A percentile compares a stretch with the other conserved stretches of the same genome.
These are phyloP conservation scores for Lophiotrema nucula DNA, from an alignment of 495 filamentous ascomycete genomes.

Conservation along the genomic window DNA sequence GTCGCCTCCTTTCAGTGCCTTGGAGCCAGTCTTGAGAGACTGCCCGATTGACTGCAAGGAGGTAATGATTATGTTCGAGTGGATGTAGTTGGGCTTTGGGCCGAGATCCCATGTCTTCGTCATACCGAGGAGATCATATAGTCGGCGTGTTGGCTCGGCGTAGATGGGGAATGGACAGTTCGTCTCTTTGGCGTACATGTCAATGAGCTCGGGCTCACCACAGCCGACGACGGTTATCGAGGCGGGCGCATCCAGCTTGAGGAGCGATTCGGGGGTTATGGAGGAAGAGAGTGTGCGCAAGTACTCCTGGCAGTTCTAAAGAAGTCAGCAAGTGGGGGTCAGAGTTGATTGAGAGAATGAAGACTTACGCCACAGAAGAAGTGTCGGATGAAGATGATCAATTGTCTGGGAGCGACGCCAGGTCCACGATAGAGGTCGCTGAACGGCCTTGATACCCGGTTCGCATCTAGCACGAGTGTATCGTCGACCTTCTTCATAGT, in stretches of 20 bases:
- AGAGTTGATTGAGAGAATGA: not conserved
- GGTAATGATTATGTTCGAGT: conserved; percentile 47
- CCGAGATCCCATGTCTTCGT: conserved; percentile 61
- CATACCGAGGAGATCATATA: conserved; percentile 77
- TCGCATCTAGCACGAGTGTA: conserved; percentile 60
- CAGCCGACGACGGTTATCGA: conserved; percentile 75
- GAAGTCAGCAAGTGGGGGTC: conserved; percentile 9
- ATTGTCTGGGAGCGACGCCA: conserved; percentile 48
- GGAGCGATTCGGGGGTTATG: conserved; percentile 57
- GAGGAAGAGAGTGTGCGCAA: conserved; percentile 61
- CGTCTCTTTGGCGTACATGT: conserved; percentile 62
- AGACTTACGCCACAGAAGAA: conserved; percentile 83
- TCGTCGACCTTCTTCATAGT: conserved; percentile 37
- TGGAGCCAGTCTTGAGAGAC: conserved; percentile 53
- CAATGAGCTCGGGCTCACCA: conserved; percentile 71
- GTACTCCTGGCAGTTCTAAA: conserved; percentile 72
- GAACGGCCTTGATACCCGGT: conserved; percentile 64
- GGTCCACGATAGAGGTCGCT: conserved; percentile 62
- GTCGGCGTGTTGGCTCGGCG: conserved; percentile 66
- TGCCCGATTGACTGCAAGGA: conserved; percentile 56
- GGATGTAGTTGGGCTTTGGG: conserved; percentile 64
- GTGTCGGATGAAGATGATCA: conserved; percentile 81
- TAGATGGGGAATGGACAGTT: conserved; percentile 76
- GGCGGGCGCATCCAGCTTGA: conserved; percentile 54
- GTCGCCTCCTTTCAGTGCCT: conserved; percentile 66